Evolutionary conservation across 352 stramenopile species (phyloP), one percentile per base, ranked within the genome.

Genomic region (Phytophthora nicotianae): DNA sequence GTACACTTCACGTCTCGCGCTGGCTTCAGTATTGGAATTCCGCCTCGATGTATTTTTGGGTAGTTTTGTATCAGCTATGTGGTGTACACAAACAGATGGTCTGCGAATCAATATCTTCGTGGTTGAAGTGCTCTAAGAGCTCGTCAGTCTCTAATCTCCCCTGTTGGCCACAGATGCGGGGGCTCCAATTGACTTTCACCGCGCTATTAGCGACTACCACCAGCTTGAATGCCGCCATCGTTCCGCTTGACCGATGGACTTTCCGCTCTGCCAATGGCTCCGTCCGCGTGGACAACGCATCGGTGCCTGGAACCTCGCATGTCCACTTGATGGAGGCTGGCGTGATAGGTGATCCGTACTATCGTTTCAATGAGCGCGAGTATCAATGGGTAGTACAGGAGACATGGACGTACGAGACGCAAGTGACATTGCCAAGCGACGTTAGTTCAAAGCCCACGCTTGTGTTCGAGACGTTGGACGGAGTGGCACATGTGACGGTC

Each of bases 361-460:
- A 66, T 29, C 77, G 86, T 17, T 92, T 78, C 70, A 89, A 95
- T 45, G 88, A 96, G 70, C 72, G 63, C 45, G 69, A 69, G 27
- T 80, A 89, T 49, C 50, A 75, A 21, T 96, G 86, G 86, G 58
- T 95, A 5, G 83, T 81, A 19, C 33, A 55, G 14, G 76, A 90
- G 38, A 89, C 74, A 55, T 96, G 88, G 88, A 64, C 75, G 13
- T 96, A 95, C 70, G 74, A 90, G 66, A 83, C 79, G 13, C 37
- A 68, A 0, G 59, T 89, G 49, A 62, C 64, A 13, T 52, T 90
- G 16, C 13, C 61, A n/a, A 24, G 29, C 41, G 32, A 50, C 3
- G 21, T 24, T 5, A 23, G 54, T 9, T 42, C 24, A 16, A 57
- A 54, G 19, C 38, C 53, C 26, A 56, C 17, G 35, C 64, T 95